Evolutionary conservation across 768 basidiomycete genomes (phyloP).

Genomic region (Leccinum barrowsii): DNA sequence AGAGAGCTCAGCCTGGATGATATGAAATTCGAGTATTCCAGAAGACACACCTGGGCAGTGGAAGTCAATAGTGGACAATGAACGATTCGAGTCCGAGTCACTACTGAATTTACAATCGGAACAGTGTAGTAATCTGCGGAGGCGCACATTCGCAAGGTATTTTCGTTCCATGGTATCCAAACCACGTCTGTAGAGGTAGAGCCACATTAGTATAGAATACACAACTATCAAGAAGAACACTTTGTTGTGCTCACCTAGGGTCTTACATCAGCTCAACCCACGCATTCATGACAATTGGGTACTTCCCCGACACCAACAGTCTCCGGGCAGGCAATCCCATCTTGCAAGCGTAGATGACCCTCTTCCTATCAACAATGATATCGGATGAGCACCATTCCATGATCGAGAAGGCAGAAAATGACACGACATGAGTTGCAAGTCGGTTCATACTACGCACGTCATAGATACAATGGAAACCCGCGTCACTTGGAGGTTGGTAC

Average conservation of each 20-base stretch:
- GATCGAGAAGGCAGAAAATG: background rate
- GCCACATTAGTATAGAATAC: background rate
- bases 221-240: background rate
- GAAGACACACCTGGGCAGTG: slow-evolving; percentile 4
- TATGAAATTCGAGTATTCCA: slow-evolving; percentile 65
- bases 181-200: background rate
- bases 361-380: background rate
- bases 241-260: too few relatives aligned
- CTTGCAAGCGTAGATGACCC: background rate
- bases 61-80: background rate
- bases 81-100: slow-evolving; percentile 1
- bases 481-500: background rate
- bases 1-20: slow-evolving; percentile 92
- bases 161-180: background rate
- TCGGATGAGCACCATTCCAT: background rate
- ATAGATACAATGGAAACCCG: background rate
- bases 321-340: background rate
- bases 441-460: background rate
- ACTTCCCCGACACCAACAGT: background rate
- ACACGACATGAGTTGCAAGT: background rate
- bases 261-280: background rate
- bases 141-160: too few relatives aligned
- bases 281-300: background rate
- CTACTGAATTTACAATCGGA: background rate
- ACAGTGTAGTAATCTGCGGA: background rate